A percentile compares a stretch with the other conserved stretches of the same genome.
phyloP scores from a whole-genome alignment of 345 rosid species.

The Syzygium aromaticum region DNA sequence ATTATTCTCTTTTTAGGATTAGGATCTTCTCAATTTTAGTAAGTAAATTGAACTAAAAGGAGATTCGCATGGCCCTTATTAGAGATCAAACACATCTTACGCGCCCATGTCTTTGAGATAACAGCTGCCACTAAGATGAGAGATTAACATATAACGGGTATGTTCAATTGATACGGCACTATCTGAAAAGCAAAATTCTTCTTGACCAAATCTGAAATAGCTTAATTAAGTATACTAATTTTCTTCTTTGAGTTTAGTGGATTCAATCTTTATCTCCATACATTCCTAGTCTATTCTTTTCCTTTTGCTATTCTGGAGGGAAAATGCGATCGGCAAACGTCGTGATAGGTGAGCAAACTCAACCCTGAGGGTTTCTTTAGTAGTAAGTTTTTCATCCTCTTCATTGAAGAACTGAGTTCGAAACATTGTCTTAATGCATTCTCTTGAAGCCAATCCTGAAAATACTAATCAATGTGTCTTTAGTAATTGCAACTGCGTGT shows the following conservation, averaged over 20 bases:
- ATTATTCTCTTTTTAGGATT: background rate
- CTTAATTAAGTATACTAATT: background rate
- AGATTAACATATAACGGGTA: background rate
- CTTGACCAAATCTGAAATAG: background rate
- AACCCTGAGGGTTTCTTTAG: background rate
- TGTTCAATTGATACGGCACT: background rate
- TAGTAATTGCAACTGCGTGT: no score
- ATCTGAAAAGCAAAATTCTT: background rate
- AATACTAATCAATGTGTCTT: no score
- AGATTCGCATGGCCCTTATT: background rate
- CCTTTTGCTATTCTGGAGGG: background rate
- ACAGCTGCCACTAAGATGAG: background rate
- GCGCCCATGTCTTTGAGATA: background rate
- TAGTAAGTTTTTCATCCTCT: background rate
- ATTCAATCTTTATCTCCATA: background rate
- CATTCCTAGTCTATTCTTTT: background rate
- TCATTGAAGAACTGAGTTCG: background rate
- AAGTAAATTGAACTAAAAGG: background rate
- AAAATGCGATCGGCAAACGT: background rate
- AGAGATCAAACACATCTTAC: background rate
- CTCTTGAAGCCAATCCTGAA: no score
- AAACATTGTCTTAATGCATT: no score
- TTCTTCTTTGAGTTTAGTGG: background rate
- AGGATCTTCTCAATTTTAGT: background rate
- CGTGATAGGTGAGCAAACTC: background rate